Conservation (phyloP, 2,329 filamentous ascomycete genomes). For the Monosporascus sp. region DNA sequence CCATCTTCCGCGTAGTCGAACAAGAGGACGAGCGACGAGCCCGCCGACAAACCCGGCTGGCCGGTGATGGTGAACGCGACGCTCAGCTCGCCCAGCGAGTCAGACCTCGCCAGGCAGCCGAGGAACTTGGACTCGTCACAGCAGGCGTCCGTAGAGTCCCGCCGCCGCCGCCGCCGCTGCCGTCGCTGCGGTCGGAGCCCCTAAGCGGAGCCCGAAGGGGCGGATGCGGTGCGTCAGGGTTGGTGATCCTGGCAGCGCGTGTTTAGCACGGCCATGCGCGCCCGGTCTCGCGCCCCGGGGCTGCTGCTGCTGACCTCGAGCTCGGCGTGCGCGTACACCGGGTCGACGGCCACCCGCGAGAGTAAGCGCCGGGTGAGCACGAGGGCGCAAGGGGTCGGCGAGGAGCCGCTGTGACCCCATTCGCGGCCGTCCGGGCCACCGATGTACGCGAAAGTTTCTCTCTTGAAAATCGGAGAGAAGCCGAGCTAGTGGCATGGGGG, state of each 20-base stretch:
- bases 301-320: background rate
- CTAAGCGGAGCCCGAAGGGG: background rate
- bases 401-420: background rate
- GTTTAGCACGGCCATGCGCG: background rate
- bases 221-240: conserved; percentile 2
- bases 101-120: background rate
- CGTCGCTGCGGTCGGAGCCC: no score
- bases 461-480: conserved; percentile 1
- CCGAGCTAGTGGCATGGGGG: background rate
- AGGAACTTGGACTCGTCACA: background rate
- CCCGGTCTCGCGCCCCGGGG: no score
- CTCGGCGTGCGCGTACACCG: conserved; percentile 1
- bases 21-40: no score
- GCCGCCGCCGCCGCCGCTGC: no score
- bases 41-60: no score
- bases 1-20: no score
- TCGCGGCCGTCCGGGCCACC: background rate
- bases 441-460: conserved; percentile 2
- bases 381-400: conserved; percentile 3
- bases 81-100: background rate
- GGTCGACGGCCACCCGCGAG: background rate
- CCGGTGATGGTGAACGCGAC: no score
- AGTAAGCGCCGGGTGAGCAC: conserved; percentile 6
- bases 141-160: no score
- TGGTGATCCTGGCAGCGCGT: background rate